Conservation (phyloP, 2,329 filamentous ascomycete species). For the Ascochyta rabiei region DNA sequence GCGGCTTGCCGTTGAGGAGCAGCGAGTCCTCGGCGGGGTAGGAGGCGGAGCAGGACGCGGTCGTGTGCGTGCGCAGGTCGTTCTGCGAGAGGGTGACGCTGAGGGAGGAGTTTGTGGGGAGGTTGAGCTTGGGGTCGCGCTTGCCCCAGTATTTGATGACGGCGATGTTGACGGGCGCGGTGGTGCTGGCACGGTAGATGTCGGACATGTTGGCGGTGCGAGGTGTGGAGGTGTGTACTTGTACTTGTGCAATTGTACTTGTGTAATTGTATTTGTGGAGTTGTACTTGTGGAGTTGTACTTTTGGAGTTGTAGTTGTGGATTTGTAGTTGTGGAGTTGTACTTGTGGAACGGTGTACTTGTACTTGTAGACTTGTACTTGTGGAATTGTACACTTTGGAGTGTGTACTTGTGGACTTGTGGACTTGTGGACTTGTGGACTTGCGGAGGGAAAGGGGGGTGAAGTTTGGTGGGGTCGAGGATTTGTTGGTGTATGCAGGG, state of each 20-base stretch:
- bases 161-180: slow-evolving; percentile 96
- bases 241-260: too few relatives aligned
- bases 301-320: too few relatives aligned
- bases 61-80: slow-evolving; percentile 94
- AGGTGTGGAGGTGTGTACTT: not conserved
- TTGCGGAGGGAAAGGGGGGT: slow-evolving; percentile 12
- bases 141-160: slow-evolving; percentile 99
- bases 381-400: too few relatives aligned
- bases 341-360: too few relatives aligned
- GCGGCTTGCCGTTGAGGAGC: slow-evolving; percentile 79
- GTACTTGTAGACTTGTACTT: too few relatives aligned
- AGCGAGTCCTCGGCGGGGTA: slow-evolving; percentile 74
- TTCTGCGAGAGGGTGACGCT: slow-evolving; percentile 94
- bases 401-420: not conserved
- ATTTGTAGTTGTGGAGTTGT: too few relatives aligned
- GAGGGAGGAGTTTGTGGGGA: slow-evolving; percentile 96
- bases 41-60: slow-evolving; percentile 81
- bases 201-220: slow-evolving; percentile 47
- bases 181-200: slow-evolving; percentile 92
- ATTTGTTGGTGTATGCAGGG: slow-evolving; percentile 39
- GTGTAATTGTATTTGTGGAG: too few relatives aligned
- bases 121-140: slow-evolving; percentile 89
- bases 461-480: slow-evolving; percentile 24
- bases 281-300: too few relatives aligned
- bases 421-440: not conserved